Evolutionary conservation across 257 asterid genomes (phyloP).

Genomic region (Solanum pimpinellifolium): DNA sequence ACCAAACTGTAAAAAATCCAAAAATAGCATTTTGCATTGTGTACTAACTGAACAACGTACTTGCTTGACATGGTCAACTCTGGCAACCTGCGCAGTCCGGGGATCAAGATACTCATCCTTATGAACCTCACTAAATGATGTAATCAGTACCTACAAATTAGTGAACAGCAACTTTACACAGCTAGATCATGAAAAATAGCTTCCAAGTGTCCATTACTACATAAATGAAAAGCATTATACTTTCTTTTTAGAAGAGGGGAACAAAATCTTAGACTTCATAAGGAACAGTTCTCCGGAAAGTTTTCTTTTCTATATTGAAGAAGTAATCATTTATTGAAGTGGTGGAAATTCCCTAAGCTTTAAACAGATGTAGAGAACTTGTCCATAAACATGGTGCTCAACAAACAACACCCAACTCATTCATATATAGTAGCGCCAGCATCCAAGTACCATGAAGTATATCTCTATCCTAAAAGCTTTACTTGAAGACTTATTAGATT

Average conservation of each 20-base stretch:
- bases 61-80: conserved; percentile 87
- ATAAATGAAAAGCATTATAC: not conserved
- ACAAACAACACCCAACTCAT: not conserved
- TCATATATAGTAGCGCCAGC: not conserved
- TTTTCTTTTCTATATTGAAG: not conserved
- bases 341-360: not conserved
- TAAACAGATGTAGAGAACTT: not conserved
- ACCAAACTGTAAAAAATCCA: not conserved
- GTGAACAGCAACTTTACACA: not conserved
- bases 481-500: not conserved
- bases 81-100: conserved; percentile 84
- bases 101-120: conserved; percentile 85
- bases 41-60: conserved; percentile 17
- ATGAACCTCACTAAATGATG: conserved; percentile 62
- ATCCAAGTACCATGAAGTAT: not conserved
- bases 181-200: not conserved
- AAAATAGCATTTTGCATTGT: not conserved
- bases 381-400: not conserved
- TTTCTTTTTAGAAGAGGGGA: not conserved
- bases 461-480: not conserved
- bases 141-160: conserved; percentile 57
- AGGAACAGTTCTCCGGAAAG: not conserved
- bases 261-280: not conserved
- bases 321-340: not conserved
- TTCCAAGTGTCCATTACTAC: not conserved